A percentile compares a stretch with the other conserved stretches of the same genome.
phyloP scores from a whole-genome alignment of 441 rosid genomes.

The Euphorbia corollata region DNA sequence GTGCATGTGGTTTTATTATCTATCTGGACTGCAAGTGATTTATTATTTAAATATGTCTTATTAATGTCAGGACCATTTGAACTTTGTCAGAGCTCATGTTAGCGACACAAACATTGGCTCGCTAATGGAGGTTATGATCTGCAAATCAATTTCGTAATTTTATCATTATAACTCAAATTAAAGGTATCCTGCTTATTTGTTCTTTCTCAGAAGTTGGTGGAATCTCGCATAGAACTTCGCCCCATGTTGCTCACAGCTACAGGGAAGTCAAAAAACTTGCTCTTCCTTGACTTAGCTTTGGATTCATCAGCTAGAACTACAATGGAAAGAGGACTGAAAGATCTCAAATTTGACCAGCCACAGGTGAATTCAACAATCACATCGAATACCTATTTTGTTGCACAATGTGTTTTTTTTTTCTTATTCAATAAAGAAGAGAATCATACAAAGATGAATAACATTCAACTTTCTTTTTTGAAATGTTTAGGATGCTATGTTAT shows the following conservation, averaged over 20 bases:
- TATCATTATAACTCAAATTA: background rate
- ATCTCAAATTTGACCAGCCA: constrained; percentile 39
- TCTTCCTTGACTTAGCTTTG: constrained; percentile 63
- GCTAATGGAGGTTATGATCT: constrained; percentile 41
- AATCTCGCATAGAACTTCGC: constrained; percentile 53
- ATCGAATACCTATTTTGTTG: constrained; percentile 9
- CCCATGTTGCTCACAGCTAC: constrained; percentile 41
- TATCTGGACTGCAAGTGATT: background rate
- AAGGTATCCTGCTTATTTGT: constrained; percentile 15
- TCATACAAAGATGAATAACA: background rate
- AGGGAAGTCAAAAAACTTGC: constrained; percentile 44
- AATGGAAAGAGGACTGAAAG: constrained; percentile 56
- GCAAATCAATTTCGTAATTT: constrained; percentile 11
- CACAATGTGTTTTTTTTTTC: background rate
- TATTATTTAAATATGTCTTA: constrained; percentile 5
- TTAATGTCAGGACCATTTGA: constrained; percentile 42
- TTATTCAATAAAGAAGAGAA: background rate
- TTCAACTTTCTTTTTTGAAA: constrained; percentile 10
- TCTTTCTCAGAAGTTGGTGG: constrained; percentile 42
- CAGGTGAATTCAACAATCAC: constrained; percentile 29
- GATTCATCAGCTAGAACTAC: constrained; percentile 59
- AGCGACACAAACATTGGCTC: constrained; percentile 34
- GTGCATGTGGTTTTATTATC: background rate
- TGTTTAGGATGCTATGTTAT: constrained; percentile 48
- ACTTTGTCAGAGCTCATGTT: constrained; percentile 40